Conservation (phyloP, 768 basidiomycete genomes). For the Collybiopsis luxurians region DNA sequence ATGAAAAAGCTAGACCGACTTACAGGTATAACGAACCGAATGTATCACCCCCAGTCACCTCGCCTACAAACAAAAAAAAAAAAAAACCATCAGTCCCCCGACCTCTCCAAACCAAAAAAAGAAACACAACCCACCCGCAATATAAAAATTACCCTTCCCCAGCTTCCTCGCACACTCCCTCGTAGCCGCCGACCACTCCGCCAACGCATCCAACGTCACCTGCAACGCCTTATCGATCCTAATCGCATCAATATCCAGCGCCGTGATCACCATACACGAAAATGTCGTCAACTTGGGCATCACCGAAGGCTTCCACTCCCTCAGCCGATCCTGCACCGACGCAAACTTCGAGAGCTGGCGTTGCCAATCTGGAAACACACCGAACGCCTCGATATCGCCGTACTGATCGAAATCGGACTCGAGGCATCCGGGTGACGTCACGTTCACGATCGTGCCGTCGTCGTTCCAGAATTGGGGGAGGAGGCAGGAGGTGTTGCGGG, state of each 20-base stretch:
- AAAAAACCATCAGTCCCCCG: too few relatives aligned
- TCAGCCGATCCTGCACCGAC: constrained; percentile 92
- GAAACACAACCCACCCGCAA: constrained; percentile 55
- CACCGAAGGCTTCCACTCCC: constrained; percentile 85
- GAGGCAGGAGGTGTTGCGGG: constrained; percentile 68
- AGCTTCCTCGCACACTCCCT: constrained; percentile 69
- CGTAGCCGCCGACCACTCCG: constrained; percentile 72
- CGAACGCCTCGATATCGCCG: constrained; percentile 81
- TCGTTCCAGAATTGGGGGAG: constrained; percentile 82
- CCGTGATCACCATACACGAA: constrained; percentile 82
- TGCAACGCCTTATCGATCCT: constrained; percentile 96
- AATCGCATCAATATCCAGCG: constrained; percentile 90
- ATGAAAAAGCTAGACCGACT: constrained; percentile 25
- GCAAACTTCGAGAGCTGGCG: constrained; percentile 34
- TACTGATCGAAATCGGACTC: background rate
- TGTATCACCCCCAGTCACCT: constrained; percentile 92
- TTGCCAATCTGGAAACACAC: constrained; percentile 56
- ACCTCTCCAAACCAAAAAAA: too few relatives aligned
- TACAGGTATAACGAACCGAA: constrained; percentile 87
- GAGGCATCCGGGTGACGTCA: background rate
- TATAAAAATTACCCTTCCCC: constrained; percentile 88
- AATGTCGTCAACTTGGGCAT: constrained; percentile 76
- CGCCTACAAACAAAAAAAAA: too few relatives aligned
- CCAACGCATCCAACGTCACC: constrained; percentile 78
- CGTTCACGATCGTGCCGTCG: constrained; percentile 55